These are phyloP conservation scores for Agrocybe praecox DNA, from an alignment of 768 basidiomycete species.

Conservation along the genomic window DNA sequence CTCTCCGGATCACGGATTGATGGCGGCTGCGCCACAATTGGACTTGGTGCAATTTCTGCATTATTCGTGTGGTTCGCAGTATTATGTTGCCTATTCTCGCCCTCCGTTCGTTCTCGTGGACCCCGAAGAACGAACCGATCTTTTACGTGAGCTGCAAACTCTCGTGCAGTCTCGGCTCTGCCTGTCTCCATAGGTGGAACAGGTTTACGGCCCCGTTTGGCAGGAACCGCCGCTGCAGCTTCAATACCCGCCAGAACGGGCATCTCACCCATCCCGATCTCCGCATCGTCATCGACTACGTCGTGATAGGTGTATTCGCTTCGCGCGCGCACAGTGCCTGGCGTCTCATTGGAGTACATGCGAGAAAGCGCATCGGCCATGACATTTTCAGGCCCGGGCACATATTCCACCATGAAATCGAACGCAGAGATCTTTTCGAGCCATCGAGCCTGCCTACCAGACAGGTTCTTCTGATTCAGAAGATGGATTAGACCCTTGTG, in stretches of 20 bases:
- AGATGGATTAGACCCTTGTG: no score
- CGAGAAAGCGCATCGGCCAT: neutral
- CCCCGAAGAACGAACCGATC: slow-evolving; percentile 27
- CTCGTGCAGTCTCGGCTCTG: slow-evolving; percentile 14
- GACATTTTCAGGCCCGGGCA: neutral
- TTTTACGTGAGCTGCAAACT: slow-evolving; percentile 21
- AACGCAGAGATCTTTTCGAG: no score
- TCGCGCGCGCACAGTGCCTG: slow-evolving; percentile 7
- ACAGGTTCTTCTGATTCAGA: no score
- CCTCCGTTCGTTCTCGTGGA: slow-evolving; percentile 25
- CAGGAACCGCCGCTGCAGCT: neutral
- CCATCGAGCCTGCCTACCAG: no score
- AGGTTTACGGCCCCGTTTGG: neutral
- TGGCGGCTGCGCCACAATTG: no score
- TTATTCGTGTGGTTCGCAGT: slow-evolving; percentile 12
- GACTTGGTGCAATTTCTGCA: neutral
- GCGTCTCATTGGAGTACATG: neutral
- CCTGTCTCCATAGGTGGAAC: slow-evolving; percentile 11
- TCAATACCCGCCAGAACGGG: slow-evolving; percentile 9
- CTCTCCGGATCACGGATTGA: no score
- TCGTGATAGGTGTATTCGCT: slow-evolving; percentile 15
- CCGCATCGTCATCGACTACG: slow-evolving; percentile 3
- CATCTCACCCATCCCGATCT: neutral
- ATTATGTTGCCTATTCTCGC: slow-evolving; percentile 13
- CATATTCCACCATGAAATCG: neutral